Evolutionary conservation across 106 monocot species (phyloP).

Genomic region (Acanthochlamys bracteata): DNA sequence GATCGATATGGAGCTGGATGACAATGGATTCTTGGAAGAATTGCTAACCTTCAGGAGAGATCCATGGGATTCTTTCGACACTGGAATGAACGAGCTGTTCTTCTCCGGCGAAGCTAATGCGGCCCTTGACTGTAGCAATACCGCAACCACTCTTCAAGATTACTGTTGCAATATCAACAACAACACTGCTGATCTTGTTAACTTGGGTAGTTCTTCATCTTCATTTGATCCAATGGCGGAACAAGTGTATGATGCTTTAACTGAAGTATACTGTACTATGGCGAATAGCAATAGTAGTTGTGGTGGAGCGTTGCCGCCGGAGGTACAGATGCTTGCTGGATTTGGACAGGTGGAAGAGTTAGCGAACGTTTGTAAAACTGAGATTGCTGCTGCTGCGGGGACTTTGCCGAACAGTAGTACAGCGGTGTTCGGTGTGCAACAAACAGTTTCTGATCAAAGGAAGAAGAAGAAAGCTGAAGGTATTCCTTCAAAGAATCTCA

Average conservation of each 20-base stretch:
- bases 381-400: constrained; percentile 8
- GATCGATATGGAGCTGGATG: constrained; percentile 72
- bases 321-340: not conserved
- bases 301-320: constrained; percentile 10
- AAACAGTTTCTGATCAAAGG: constrained; percentile 12
- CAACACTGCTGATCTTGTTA: not conserved
- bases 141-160: not conserved
- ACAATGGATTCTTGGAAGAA: constrained; percentile 82
- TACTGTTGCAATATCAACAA: too few relatives aligned
- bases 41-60: constrained; percentile 48
- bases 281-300: not conserved
- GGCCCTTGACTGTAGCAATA: constrained; percentile 20
- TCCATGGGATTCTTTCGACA: constrained; percentile 39
- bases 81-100: constrained; percentile 30
- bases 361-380: constrained; percentile 26
- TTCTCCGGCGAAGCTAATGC: constrained; percentile 26
- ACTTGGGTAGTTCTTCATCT: constrained; percentile 10
- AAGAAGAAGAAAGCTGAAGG: constrained; percentile 66
- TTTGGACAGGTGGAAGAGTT: constrained; percentile 7
- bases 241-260: constrained; percentile 19
- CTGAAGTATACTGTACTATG: constrained; percentile 23
- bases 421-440: not conserved
- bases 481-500: constrained; percentile 90
- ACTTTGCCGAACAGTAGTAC: not conserved
- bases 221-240: constrained; percentile 9